Evolutionary conservation across 495 filamentous ascomycete species (phyloP).

Genomic region (Tuber magnatum): DNA sequence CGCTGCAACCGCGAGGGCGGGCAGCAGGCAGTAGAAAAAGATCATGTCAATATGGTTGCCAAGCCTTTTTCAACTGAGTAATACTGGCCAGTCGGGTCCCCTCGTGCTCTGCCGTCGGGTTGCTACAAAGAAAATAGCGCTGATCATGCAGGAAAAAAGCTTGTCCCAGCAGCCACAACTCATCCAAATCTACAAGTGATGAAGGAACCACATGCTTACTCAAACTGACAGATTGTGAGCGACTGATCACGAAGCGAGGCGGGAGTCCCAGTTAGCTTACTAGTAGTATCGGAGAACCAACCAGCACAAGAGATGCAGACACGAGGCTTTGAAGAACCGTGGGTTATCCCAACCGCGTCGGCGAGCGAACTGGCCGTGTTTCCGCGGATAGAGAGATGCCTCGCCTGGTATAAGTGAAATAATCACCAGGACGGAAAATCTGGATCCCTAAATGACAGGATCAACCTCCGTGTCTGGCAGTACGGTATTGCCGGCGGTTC

Average conservation of each 20-base stretch:
- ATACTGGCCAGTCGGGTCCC: background rate
- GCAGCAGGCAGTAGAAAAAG: background rate
- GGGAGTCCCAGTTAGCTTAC: background rate
- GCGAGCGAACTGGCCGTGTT: too few species aligned
- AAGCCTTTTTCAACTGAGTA: background rate
- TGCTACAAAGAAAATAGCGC: background rate
- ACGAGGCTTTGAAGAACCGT: background rate
- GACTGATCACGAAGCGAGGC: background rate
- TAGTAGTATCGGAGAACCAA: background rate
- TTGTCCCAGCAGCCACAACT: too few species aligned
- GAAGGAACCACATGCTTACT: background rate
- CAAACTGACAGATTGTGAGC: background rate
- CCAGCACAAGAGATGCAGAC: background rate
- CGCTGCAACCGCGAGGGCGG: background rate
- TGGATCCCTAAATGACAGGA: background rate
- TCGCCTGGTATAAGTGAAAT: too few species aligned
- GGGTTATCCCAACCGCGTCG: background rate
- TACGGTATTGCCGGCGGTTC: background rate
- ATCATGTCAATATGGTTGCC: background rate
- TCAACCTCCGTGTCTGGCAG: background rate
- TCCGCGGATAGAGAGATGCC: too few species aligned
- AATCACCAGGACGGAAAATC: background rate
- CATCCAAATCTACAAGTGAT: background rate
- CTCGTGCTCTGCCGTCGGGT: background rate
- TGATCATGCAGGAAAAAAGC: background rate